Base-by-base conservation (phyloP, 1,284 basidiomycete species). In the Macrocystidia cucumis region DNA sequence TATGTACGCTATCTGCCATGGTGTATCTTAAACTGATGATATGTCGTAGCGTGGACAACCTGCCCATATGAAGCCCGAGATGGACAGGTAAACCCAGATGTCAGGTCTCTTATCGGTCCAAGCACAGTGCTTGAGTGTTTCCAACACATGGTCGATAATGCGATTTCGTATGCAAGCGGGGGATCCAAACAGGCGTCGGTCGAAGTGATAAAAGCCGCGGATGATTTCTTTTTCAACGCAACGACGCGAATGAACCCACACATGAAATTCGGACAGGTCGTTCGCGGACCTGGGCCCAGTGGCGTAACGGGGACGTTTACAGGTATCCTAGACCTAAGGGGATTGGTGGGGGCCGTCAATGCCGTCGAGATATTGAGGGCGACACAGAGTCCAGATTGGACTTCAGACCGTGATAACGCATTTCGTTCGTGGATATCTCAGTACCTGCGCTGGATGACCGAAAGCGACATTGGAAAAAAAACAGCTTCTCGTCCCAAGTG, bases 31-130 rank as follows among this genome's bases (percentile, higher is more conserved):
- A 45, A 24, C 17, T 12, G 20, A 19, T 20, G n/a, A 27, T 14
- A 14, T 5, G 9, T 19, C 34, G 13, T 32, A 73, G 70, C 69
- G 3, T 79, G 74, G 74, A 67, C 62, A 5, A 66, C 63, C n/a
- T 80, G 76, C 50, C 57, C 61, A 4, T 79, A 78, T 44, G 54
- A 62, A 24, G 46, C 50, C 14, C 56, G 55, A 4, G 78, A 80
- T 46, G 78, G 77, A 14, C 41, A 62, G 40, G 64, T 78, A 39
- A 81, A 81, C 48, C 74, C 77, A 4, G 78, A 81, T 45, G 69
- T 74, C 4, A 60, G 67, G 33, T 55, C 52, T 2, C 55, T 79
- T 20, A 59, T 61, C 22, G 71, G 67, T 29, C 63, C 72, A 3
- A 57, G 52, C 6, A 62, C 64, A 16, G 62, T 72, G 32, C 63